Evolutionary conservation across 495 filamentous ascomycete genomes (phyloP).

Genomic region (Tuber melanosporum): DNA sequence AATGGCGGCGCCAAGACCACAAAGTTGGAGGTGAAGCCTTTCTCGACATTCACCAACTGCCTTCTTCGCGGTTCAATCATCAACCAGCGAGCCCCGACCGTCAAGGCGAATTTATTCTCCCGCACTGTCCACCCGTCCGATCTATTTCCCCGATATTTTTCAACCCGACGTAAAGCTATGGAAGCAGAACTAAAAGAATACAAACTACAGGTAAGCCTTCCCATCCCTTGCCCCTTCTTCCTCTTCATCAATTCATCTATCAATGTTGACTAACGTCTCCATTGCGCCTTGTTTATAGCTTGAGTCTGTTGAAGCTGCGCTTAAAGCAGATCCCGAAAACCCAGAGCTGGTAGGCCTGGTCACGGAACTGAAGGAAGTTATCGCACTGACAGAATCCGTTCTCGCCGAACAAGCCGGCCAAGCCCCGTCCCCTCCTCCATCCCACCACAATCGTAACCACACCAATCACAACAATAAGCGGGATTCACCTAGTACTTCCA

Average conservation of each 20-base stretch:
- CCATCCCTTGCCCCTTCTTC: constrained; percentile 12
- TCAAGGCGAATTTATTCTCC: neutral
- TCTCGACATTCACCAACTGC: neutral
- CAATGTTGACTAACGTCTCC: constrained; percentile 7
- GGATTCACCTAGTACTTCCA: constrained; percentile 28
- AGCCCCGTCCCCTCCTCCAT: constrained; percentile 45
- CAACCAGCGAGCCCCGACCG: neutral
- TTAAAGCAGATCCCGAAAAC: constrained; percentile 79
- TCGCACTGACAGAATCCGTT: constrained; percentile 66
- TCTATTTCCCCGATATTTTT: neutral
- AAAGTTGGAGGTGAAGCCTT: neutral
- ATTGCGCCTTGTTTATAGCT: constrained; percentile 51
- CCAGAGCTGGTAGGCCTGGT: constrained; percentile 71
- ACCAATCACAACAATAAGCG: constrained; percentile 20
- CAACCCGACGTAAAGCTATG: constrained; percentile 11
- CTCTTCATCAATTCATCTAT: neutral
- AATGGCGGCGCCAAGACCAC: neutral
- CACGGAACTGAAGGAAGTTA: constrained; percentile 76
- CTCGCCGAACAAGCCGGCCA: constrained; percentile 57
- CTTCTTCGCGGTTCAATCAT: neutral
- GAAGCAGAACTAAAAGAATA: constrained; percentile 77
- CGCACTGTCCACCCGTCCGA: neutral
- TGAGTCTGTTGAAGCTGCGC: constrained; percentile 66
- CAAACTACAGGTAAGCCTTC: constrained; percentile 60
- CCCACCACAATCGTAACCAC: constrained; percentile 6